Conservation (phyloP, 2,329 filamentous ascomycete species). For the Colletotrichum theobromicola region DNA sequence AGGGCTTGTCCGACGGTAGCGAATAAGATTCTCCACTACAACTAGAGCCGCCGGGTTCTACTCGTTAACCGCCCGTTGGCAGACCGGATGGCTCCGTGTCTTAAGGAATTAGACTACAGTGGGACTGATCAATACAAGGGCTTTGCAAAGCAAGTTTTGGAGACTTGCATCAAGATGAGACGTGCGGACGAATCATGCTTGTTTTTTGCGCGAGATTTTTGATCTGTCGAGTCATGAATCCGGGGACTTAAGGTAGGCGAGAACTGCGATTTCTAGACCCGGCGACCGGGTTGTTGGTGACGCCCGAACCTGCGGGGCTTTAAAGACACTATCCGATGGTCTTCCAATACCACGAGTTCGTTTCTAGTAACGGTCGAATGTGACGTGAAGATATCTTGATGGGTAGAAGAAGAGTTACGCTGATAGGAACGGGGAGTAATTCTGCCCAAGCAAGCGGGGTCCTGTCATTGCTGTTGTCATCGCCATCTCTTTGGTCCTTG, state of each 20-base stretch:
- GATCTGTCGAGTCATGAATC: neutral
- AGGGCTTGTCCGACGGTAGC: neutral
- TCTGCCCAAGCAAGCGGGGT: neutral
- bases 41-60: neutral
- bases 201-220: neutral
- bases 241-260: neutral
- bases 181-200: neutral
- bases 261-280: neutral
- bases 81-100: neutral
- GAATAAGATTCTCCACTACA: neutral
- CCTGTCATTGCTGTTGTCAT: neutral
- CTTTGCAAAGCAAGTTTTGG: neutral
- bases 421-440: neutral
- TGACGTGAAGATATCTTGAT: neutral
- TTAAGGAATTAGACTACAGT: neutral
- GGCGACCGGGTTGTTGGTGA: neutral
- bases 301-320: neutral
- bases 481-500: neutral
- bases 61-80: neutral
- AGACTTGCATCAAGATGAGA: slow-evolving; percentile 5
- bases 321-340: accelerated
- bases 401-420: neutral
- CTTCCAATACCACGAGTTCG: neutral
- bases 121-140: neutral
- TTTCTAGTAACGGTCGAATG: neutral